phyloP scores from a whole-genome alignment of 495 filamentous ascomycete genomes.

The Oidiodendron maius region DNA sequence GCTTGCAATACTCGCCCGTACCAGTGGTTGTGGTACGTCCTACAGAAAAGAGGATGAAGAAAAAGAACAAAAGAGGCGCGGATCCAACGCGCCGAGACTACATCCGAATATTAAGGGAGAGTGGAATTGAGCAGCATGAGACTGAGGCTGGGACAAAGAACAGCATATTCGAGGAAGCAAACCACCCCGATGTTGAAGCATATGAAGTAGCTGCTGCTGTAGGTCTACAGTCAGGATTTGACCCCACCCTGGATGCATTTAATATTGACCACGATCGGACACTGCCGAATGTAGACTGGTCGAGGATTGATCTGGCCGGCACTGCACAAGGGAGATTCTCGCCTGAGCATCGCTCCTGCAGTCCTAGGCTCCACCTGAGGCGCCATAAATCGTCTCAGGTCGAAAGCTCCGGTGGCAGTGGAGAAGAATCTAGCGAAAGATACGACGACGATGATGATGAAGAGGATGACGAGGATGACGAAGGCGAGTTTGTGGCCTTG shows the following conservation, averaged over 20 bases:
- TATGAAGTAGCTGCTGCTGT: slow-evolving; percentile 65
- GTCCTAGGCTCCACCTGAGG: slow-evolving; percentile 21
- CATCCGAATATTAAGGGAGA: slow-evolving; percentile 69
- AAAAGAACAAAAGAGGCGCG: slow-evolving; percentile 78
- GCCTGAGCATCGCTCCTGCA: slow-evolving; percentile 15
- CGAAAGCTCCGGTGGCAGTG: slow-evolving; percentile 38
- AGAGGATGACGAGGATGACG: slow-evolving; percentile 29
- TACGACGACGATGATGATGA: slow-evolving; percentile 30
- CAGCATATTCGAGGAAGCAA: slow-evolving; percentile 33
- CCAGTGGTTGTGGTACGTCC: slow-evolving; percentile 96
- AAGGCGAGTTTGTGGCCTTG: slow-evolving; percentile 43
- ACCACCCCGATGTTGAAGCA: slow-evolving; percentile 57
- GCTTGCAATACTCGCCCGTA: slow-evolving; percentile 89
- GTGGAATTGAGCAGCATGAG: slow-evolving; percentile 48
- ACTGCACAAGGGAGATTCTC: slow-evolving; percentile 15
- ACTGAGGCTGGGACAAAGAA: slow-evolving; percentile 24
- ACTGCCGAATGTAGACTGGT: slow-evolving; percentile 22
- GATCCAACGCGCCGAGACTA: slow-evolving; percentile 79
- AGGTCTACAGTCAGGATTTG: slow-evolving; percentile 54
- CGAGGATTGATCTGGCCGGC: slow-evolving; percentile 20
- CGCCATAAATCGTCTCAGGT: slow-evolving; percentile 11
- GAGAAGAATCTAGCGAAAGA: slow-evolving; percentile 40
- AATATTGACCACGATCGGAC: slow-evolving; percentile 24
- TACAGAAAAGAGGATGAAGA: slow-evolving; percentile 82
- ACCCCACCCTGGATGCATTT: slow-evolving; percentile 47